A percentile compares a stretch with the other conserved stretches of the same genome.
Conservation (phyloP, 2,329 filamentous ascomycete genomes). For the Rhynchosporium agropyri region DNA sequence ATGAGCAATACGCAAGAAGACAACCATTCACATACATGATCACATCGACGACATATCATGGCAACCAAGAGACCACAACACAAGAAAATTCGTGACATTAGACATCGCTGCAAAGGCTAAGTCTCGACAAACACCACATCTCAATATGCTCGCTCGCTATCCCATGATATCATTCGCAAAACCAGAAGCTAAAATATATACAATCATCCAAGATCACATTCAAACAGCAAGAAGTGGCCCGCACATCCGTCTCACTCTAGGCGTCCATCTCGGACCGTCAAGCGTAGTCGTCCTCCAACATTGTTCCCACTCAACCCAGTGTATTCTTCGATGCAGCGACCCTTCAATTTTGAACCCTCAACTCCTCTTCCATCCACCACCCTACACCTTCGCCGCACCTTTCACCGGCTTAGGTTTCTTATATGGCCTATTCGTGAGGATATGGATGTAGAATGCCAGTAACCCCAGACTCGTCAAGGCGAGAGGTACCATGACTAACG, state of each 20-base stretch:
- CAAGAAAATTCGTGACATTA: neutral
- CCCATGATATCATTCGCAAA: constrained; percentile 8
- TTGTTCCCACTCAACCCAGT: neutral
- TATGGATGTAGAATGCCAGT: constrained; percentile 38
- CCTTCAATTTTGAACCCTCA: neutral
- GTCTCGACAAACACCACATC: constrained; percentile 6
- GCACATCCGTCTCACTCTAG: constrained; percentile 19
- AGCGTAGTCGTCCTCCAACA: constrained; percentile 10
- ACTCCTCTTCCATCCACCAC: neutral
- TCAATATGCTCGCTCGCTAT: constrained; percentile 9
- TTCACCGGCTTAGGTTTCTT: constrained; percentile 39
- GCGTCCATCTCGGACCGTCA: constrained; percentile 19
- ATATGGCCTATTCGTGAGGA: constrained; percentile 39
- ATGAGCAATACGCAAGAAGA: too few relatives aligned
- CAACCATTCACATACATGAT: too few relatives aligned
- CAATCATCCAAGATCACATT: constrained; percentile 11
- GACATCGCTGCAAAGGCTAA: constrained; percentile 8
- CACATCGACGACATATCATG: too few relatives aligned
- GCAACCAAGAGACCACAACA: too few relatives aligned
- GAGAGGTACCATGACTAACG: constrained; percentile 35
- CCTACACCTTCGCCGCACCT: constrained; percentile 31
- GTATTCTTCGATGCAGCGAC: constrained; percentile 1
- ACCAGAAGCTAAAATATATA: constrained; percentile 5
- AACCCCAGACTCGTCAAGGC: constrained; percentile 25
- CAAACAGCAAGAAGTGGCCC: constrained; percentile 16